Evolutionary conservation across 1,139 yeast species (phyloP), one percentile per base, ranked within the genome.

Genomic region (Magnusiomyces paraingens): DNA sequence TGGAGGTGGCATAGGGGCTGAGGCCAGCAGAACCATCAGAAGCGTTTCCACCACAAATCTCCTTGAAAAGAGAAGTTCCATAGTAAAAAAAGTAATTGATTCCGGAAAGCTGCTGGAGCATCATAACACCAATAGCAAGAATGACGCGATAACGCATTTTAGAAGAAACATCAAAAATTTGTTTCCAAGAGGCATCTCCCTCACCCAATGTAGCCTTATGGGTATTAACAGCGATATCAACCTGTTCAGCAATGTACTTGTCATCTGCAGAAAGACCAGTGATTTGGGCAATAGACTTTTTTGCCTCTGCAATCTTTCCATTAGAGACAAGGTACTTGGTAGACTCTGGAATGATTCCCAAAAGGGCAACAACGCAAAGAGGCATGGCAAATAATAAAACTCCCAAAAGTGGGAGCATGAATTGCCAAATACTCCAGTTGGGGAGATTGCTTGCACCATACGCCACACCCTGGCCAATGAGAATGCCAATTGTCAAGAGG

Each of bases 81-180:
- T 84, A 86, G 75, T 85, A 85, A 78, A 86, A 85, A 74, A 86
- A 84, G 71, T 84, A 86, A 74, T 85, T 85, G 68, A 82, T 80
- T 78, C 93, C 94, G 57, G 89, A 82, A 62, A 86, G 77, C 72
- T 86, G 93, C 73, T 85, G 93, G 64, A 85, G 71, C 29, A 84
- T 76, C 75, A 83, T 86, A 61, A 85, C 69, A 70, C 81, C 66
- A 57, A 83, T 71, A 67, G 94, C 94, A 66, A 82, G 74, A 26
- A 82, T 41, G 21, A 84, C 77, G 73, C 94, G 78, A 72, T 76
- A 78, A 62, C 84, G 74, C 60, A 83, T 78, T 70, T 77, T 79
- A 64, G 88, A 89, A 69, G 80, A 78, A 69, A 88, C 87, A 51
- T 80, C 75, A 63, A 84, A 61, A 58, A 85, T 73, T 66, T 85